Evolutionary conservation across 2,329 filamentous ascomycete genomes (phyloP).

Genomic region (Neoscytalidium dimidiatum): DNA sequence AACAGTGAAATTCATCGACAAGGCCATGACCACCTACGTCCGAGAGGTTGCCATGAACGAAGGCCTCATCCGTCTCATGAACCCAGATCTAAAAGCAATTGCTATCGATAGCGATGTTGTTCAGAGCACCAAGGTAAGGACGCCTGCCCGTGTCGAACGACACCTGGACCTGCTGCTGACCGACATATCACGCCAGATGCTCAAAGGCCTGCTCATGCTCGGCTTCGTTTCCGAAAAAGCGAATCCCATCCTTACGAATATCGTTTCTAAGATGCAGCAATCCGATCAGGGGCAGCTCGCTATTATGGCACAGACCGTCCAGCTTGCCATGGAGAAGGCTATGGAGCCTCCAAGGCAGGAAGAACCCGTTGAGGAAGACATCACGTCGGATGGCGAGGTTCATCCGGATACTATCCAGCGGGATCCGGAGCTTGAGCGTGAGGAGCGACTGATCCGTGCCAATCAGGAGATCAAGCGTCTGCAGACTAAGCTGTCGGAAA

Average conservation of each 20-base stretch:
- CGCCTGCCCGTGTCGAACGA: not conserved
- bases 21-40: constrained; percentile 51
- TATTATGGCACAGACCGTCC: constrained; percentile 42
- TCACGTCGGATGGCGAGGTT: constrained; percentile 13
- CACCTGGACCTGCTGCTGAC: not conserved
- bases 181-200: constrained; percentile 32
- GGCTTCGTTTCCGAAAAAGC: constrained; percentile 50
- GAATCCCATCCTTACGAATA: constrained; percentile 49
- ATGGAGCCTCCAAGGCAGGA: constrained; percentile 10
- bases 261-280: constrained; percentile 40
- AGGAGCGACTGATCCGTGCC: constrained; percentile 52
- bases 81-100: constrained; percentile 51
- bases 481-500: constrained; percentile 40
- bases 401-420: constrained; percentile 22
- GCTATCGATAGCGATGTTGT: constrained; percentile 40
- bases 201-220: constrained; percentile 52
- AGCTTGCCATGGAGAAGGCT: constrained; percentile 1
- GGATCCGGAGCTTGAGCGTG: constrained; percentile 51
- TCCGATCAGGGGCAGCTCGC: constrained; percentile 41
- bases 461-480: constrained; percentile 49
- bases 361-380: constrained; percentile 10
- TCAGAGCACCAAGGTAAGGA: constrained; percentile 28
- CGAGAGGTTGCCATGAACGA: constrained; percentile 47
- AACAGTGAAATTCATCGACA: constrained; percentile 50
- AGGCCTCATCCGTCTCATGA: constrained; percentile 32